Percentiles rank a stretch among this genome's conserved stretches.
Conservation (phyloP, 2,329 filamentous ascomycete genomes). For the Colletotrichum shisoi region DNA sequence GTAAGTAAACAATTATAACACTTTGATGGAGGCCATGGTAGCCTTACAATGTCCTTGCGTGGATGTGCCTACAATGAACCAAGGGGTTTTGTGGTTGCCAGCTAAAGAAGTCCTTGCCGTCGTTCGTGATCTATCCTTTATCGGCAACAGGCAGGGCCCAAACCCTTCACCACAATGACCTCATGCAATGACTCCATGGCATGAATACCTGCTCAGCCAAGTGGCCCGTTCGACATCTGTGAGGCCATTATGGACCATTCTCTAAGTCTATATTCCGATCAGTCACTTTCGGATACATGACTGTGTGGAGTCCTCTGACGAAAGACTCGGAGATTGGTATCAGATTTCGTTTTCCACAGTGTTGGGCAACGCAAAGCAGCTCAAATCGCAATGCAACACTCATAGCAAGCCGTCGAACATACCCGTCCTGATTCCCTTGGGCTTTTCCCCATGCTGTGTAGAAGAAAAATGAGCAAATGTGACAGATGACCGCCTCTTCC, state of each 20-base stretch:
- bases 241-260: background rate
- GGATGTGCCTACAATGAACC: background rate
- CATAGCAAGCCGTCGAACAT: too few relatives aligned
- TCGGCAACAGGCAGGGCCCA: background rate
- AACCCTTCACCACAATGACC: background rate
- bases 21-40: background rate
- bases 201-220: background rate
- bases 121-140: background rate
- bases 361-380: too few relatives aligned
- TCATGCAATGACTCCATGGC: background rate
- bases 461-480: background rate
- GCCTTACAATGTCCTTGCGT: background rate
- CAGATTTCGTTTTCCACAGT: too few relatives aligned
- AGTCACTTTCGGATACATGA: background rate
- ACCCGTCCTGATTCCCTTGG: too few relatives aligned
- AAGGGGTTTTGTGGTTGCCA: background rate
- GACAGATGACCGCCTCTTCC: background rate
- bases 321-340: too few relatives aligned
- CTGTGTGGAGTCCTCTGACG: too few relatives aligned
- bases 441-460: too few relatives aligned
- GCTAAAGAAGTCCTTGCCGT: background rate
- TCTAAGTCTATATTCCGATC: background rate
- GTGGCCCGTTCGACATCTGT: background rate
- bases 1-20: background rate
- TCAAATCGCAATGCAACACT: too few relatives aligned